Percentiles rank a stretch among this genome's conserved stretches.
phyloP scores from a whole-genome alignment of 495 filamentous ascomycete species.

The Tuber brumale region DNA sequence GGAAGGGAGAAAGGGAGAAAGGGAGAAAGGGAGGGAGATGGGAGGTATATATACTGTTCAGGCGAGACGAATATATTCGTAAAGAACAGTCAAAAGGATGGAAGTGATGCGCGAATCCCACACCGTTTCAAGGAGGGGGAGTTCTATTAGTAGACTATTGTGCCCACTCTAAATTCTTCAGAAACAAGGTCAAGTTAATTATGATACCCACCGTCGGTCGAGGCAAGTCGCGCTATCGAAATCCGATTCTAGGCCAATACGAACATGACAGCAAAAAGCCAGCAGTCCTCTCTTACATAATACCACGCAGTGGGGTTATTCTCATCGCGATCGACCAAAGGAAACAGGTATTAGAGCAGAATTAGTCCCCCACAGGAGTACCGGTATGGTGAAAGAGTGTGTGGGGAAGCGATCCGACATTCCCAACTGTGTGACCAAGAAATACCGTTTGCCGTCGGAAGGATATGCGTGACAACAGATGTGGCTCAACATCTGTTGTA shows the following conservation, averaged over 20 bases:
- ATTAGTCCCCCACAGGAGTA: not conserved
- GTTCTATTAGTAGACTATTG: slow-evolving; percentile 2
- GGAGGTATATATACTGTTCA: slow-evolving; percentile 11
- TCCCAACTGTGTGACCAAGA: not conserved
- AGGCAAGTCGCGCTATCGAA: not conserved
- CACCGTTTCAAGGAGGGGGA: slow-evolving; percentile 3
- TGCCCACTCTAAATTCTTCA: slow-evolving; percentile 8
- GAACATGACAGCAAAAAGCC: not conserved
- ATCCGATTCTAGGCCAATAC: not conserved
- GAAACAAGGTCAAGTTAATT: slow-evolving; percentile 4
- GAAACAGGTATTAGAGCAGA: not conserved
- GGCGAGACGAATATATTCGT: not conserved
- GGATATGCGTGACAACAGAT: not conserved
- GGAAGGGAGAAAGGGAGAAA: not conserved
- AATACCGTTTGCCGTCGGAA: not conserved
- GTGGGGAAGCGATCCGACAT: not conserved
- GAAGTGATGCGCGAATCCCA: not conserved
- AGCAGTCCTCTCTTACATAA: not conserved
- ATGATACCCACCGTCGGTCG: slow-evolving; percentile 12
- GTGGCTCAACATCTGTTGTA: not conserved
- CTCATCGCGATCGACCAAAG: not conserved
- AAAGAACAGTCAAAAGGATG: not conserved
- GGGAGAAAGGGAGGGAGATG: slow-evolving; percentile 1
- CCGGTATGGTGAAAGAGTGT: not conserved
- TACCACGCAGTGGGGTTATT: not conserved